These are phyloP conservation scores for Pseudopediastrum boryanum DNA, from an alignment of 139 green algal species.

Conservation along the genomic window DNA sequence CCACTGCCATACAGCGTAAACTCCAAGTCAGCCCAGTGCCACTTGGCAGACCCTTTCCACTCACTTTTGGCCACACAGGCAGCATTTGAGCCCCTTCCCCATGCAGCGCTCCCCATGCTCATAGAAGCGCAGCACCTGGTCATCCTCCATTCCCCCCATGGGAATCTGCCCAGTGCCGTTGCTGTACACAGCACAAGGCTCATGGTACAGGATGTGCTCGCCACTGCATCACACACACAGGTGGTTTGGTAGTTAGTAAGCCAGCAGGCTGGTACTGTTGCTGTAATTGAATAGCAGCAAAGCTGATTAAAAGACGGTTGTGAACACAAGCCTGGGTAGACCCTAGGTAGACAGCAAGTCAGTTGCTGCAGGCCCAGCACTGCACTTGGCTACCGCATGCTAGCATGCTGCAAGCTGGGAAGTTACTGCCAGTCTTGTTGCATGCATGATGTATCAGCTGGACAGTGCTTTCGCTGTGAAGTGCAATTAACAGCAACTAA, in stretches of 20 bases:
- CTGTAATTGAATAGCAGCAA: not conserved
- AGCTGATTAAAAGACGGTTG: not conserved
- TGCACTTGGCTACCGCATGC: not conserved
- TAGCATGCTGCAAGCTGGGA: too few relatives aligned
- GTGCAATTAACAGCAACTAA: too few relatives aligned
- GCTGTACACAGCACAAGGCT: slow-evolving; percentile 29
- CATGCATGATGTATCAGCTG: too few relatives aligned
- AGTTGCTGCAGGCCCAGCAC: not conserved
- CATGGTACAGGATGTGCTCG: slow-evolving; percentile 33
- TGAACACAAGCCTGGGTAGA: not conserved
- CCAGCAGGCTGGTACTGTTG: not conserved
- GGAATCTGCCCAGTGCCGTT: slow-evolving; percentile 1
- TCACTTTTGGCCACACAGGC: slow-evolving; percentile 30
- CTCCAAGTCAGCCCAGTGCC: too few relatives aligned
- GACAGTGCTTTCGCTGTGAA: too few relatives aligned
- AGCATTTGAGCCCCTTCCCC: slow-evolving; percentile 33
- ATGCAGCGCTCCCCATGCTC: slow-evolving; percentile 15
- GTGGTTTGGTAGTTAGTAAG: not conserved
- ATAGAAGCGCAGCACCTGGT: slow-evolving; percentile 13
- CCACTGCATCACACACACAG: not conserved
- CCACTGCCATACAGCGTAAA: too few relatives aligned
- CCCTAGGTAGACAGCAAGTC: not conserved
- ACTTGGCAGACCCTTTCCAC: too few relatives aligned
- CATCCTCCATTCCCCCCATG: slow-evolving; percentile 23
- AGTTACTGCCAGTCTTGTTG: too few relatives aligned